Percentiles rank a stretch among this genome's conserved stretches.
Conservation (phyloP, 768 basidiomycete genomes). For the Amanita polypyramis region DNA sequence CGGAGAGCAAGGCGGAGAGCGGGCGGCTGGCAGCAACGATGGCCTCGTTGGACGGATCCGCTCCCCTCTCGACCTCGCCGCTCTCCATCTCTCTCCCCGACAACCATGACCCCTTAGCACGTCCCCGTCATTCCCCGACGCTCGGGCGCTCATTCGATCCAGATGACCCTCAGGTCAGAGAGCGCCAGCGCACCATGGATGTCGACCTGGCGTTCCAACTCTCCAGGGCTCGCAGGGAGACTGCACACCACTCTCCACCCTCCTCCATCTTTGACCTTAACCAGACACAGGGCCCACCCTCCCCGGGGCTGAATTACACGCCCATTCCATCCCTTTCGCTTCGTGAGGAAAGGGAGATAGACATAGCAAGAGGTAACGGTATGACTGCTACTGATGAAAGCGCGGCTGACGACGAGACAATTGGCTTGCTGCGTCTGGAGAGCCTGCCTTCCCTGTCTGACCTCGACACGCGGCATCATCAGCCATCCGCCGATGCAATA, state of each 20-base stretch:
- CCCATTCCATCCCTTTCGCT: constrained; percentile 33
- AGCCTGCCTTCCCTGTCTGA: not conserved
- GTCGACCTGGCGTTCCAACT: constrained; percentile 85
- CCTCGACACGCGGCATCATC: not conserved
- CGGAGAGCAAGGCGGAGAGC: not conserved
- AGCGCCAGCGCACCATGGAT: constrained; percentile 90
- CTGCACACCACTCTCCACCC: constrained; percentile 29
- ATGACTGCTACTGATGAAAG: not conserved
- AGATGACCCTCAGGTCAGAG: constrained; percentile 64
- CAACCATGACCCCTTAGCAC: constrained; percentile 28
- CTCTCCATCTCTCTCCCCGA: constrained; percentile 26
- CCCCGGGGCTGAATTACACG: constrained; percentile 17
- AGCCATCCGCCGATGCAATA: not conserved
- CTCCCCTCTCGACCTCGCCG: constrained; percentile 28
- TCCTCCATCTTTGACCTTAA: constrained; percentile 19
- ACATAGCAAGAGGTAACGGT: constrained; percentile 24
- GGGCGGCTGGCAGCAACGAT: constrained; percentile 13
- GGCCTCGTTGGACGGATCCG: constrained; percentile 17
- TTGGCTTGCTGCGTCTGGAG: constrained; percentile 9
- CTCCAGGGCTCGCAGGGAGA: constrained; percentile 60
- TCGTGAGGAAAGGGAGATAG: constrained; percentile 38
- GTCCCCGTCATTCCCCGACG: constrained; percentile 51
- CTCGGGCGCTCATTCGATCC: constrained; percentile 52
- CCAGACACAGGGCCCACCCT: constrained; percentile 6
- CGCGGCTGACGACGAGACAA: constrained; percentile 11